These are phyloP conservation scores for Blepharisma stoltei DNA, from an alignment of 73 alveolate genomes.

Conservation along the genomic window DNA sequence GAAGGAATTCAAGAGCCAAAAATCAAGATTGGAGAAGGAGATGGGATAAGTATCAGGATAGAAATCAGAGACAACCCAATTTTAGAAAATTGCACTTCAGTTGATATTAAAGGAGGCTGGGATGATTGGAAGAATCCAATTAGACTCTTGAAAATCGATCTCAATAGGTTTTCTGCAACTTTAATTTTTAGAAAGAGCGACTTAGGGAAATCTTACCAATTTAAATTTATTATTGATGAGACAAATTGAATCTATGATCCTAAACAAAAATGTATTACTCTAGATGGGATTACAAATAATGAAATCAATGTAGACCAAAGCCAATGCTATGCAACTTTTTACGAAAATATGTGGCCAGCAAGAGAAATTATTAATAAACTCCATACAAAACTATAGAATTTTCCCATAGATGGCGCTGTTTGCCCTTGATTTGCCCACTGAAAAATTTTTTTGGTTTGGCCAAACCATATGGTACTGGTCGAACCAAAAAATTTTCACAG, in stretches of 20 bases:
- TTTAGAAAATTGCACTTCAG: neutral
- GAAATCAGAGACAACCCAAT: slow-evolving; percentile 18
- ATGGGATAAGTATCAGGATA: slow-evolving; percentile 35
- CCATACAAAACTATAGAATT: neutral
- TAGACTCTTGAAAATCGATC: neutral
- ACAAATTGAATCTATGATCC: neutral
- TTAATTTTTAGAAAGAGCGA: neutral
- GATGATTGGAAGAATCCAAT: neutral
- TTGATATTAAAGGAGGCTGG: slow-evolving; percentile 24
- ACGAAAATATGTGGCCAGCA: neutral
- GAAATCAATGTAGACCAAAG: neutral
- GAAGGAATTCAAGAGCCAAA: slow-evolving; percentile 28
- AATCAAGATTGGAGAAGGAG: slow-evolving; percentile 41
- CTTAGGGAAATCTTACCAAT: neutral
- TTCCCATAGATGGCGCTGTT: too few relatives aligned
- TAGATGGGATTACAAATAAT: neutral
- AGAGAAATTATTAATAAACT: neutral
- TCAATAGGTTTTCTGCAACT: neutral
- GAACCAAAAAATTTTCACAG: too few relatives aligned
- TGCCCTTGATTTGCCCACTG: too few relatives aligned
- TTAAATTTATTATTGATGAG: slow-evolving; percentile 9
- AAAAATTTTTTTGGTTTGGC: too few relatives aligned
- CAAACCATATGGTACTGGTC: too few relatives aligned
- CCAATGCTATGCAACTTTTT: neutral
- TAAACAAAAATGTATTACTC: neutral